Percentiles rank a stretch among this genome's conserved stretches.
Evolutionary conservation across 352 stramenopile species (phyloP).

Genomic region (Phytophthora pisi): DNA sequence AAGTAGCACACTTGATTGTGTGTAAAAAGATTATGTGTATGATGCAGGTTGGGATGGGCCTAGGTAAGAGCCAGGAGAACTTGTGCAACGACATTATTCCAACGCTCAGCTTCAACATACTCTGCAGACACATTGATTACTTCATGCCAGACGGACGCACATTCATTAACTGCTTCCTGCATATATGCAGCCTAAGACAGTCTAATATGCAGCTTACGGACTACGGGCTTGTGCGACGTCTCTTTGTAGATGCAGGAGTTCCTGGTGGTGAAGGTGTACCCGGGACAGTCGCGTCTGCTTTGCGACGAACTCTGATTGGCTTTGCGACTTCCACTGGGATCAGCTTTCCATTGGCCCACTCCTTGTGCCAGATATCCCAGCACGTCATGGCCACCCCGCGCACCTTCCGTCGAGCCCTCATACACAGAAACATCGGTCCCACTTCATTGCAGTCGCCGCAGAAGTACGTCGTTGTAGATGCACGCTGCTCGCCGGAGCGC

Average conservation of each 20-base stretch:
- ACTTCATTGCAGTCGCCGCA: background rate
- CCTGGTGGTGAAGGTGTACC: background rate
- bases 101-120: too few species aligned
- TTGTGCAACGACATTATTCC: too few species aligned
- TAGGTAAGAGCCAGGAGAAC: too few species aligned
- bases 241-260: slow-evolving; percentile 4
- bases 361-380: background rate
- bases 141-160: too few species aligned
- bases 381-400: slow-evolving; percentile 7
- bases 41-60: too few species aligned
- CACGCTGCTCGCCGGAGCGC: background rate
- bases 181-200: background rate
- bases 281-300: background rate
- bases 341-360: slow-evolving; percentile 6
- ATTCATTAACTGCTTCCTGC: too few species aligned
- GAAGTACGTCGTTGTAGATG: background rate
- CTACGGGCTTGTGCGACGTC: background rate
- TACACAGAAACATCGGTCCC: slow-evolving; percentile 5
- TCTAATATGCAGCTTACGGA: background rate
- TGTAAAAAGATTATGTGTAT: too few species aligned
- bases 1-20: too few species aligned
- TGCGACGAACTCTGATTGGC: background rate
- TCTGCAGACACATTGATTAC: too few species aligned
- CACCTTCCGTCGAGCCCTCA: background rate
- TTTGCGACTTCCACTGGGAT: slow-evolving; percentile 1